Base-by-base conservation (phyloP, 139 green algal species). In the Chlamydomonas asymmetrica region DNA sequence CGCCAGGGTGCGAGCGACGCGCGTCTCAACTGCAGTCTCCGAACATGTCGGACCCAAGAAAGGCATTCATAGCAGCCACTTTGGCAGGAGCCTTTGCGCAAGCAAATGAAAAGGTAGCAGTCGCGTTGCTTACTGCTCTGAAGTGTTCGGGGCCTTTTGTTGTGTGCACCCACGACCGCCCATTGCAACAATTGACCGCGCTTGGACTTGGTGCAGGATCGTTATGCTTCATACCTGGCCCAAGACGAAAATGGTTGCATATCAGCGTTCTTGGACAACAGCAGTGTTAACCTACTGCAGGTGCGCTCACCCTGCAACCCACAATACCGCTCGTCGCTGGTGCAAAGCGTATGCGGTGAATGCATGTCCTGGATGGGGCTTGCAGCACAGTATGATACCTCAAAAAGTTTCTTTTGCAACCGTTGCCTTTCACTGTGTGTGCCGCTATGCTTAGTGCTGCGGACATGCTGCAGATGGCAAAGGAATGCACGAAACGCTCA, bases 261-360 rank as follows among this genome's bases (percentile, higher is more conserved):
- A 5, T 69, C 81, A 16, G 70, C 78, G 0, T 92, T 92, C 54
- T 57, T 92, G 22, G 82, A 92, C 37, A 85, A 89, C 43, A 77
- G 59, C 34, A 81, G 68, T 1, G 40, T 85, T 3, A 79, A 69
- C 49, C 32, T 82, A 16, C 54, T 89, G 27, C 73, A 83, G 72
- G 76, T 76, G 32, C 25, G 23, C 37, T 39, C 32, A 66, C 35
- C 75, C 63, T 57, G 66, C 34, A 49, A 49, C 2, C 20, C 29
- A 66, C 40, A 34, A 27, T 43, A 63, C 8, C 20, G 62, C 22
- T 63, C 35, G 31, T 49, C 57, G 39, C 40, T 10, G 31, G 22
- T n/a, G 45, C 48, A 31, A 27, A 8, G 9, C 35, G 39, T 13
- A 48, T 34, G 18, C n/a, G n/a, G n/a, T n/a, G n/a, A n/a, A n/a